Evolutionary conservation across 2,329 filamentous ascomycete species (phyloP), one percentile per base, ranked within the genome.

Genomic region (Emericellopsis atlantica): DNA sequence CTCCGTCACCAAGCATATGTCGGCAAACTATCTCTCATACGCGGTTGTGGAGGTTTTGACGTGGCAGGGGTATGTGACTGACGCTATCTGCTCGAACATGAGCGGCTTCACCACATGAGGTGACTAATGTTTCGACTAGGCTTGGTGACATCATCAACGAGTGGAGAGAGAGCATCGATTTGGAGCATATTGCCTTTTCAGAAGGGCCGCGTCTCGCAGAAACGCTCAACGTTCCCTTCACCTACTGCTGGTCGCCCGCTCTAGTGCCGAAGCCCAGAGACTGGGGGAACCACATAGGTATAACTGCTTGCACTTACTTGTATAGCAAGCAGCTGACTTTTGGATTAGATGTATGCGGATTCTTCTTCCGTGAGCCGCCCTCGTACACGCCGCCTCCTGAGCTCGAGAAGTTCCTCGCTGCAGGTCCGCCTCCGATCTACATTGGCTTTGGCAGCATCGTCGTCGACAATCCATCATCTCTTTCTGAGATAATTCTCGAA

Each of bases 21-120:
- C 18, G 18, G 18, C 21, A 81, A 98, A 98, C 56, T 87, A 89
- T 56, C 79, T 94, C 54, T 92, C 88, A 0, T 98, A 98, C 51
- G 80, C 93, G 45, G 84, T 95, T 72, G 95, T 98, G 54, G 92
- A 98, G 43, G 72, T 84, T 57, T 64, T 86, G 52, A 82, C 82
- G 3, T 86, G 81, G 81, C 81, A 86, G 61, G 81, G 81, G 56
- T 61, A 43, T 39, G 35, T 53, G 15, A 18, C 22, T 15, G 32
- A 6, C 12, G 3, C 14, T 37, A 12, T 29, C 23, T 23, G 5
- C 42, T 7, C 16, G 15, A 14, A 18, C n/a, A 15, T 16, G 36
- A 11, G 36, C 16, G 12, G 6, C 21, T 10, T 11, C 4, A 10
- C 5, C 3, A 6, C 6, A 9, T 15, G 24, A 33, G n/a, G 22